Evolutionary conservation across 1,284 basidiomycete species (phyloP).

Genomic region (Ustilago loliicola): DNA sequence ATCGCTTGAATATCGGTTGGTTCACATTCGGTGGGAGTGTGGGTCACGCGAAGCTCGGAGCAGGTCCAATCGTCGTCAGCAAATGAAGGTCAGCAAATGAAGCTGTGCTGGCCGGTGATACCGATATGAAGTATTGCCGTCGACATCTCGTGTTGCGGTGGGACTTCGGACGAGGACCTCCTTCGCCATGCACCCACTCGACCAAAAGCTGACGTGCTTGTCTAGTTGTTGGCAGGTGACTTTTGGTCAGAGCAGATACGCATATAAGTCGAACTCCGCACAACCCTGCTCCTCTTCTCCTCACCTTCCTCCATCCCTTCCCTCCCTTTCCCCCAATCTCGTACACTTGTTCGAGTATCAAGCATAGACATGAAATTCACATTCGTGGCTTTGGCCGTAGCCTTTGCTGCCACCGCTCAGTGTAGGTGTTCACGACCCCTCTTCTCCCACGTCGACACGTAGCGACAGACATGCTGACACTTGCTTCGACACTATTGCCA

Average conservation of each 20-base stretch:
- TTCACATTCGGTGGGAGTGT: not conserved
- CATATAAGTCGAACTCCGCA: not conserved
- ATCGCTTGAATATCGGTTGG: not conserved
- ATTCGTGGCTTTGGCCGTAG: conserved; percentile 25
- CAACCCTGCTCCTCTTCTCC: not conserved
- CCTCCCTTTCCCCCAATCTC: not conserved
- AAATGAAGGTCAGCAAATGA: conserved; percentile 8
- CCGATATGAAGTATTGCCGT: conserved; percentile 12
- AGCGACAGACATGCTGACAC: conserved; percentile 15
- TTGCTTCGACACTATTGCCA: no score
- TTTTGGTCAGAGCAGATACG: not conserved
- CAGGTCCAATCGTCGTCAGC: not conserved
- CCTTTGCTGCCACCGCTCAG: conserved; percentile 19
- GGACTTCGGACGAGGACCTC: not conserved
- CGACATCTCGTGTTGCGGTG: not conserved
- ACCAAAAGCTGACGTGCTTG: not conserved
- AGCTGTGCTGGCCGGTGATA: not conserved
- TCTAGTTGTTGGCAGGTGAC: not conserved
- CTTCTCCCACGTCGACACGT: conserved; percentile 2
- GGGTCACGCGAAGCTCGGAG: not conserved
- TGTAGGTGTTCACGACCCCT: conserved; percentile 16
- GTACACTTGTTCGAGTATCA: not conserved
- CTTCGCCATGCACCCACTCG: not conserved
- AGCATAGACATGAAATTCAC: conserved; percentile 25
- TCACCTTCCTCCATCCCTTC: not conserved